Evolutionary conservation across 306 rosid species (phyloP), one percentile per base, ranked within the genome.

Genomic region (Ziziphus jujuba): DNA sequence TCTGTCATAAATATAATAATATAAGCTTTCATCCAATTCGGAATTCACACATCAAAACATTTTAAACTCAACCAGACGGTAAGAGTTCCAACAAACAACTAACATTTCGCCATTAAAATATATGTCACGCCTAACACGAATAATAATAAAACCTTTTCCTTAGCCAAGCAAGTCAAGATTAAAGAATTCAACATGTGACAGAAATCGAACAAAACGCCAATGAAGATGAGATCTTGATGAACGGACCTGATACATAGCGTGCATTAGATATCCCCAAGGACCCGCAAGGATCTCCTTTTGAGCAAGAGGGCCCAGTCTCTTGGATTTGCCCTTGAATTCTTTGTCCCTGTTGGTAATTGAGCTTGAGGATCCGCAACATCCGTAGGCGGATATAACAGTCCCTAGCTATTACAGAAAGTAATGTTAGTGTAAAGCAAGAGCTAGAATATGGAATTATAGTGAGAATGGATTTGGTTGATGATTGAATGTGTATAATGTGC

Each of bases 201-300:
- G 36, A 7, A 50, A 20, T 31, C 17, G 10, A 57, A 63, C 24
- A 14, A 52, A 38, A 73, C 21, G 31, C 28, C 49, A 47, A 28
- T 15, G 58, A 51, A 50, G 60, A 54, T 50, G 55, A 48, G 14
- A 66, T 36, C 13, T 58, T 43, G 33, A 13, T 23, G 9, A 19
- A 71, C 75, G 9, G 47, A 79, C 91, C 85, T 82, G 88, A 80
- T 74, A 89, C 47, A 67, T 70, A 48, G 63, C 74, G 33, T 80
- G 92, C 88, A 89, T 80, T 34, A 86, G 70, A 67, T 78, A 77
- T 76, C 88, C 90, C 84, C 81, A 86, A 49, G 78, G 84, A 23
- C 89, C 84, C 72, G 74, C 22, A 17, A 36, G 63, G 59, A 80
- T 80, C 70, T 74, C 82, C 33, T 76, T 83, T 74, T 72, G 70